Percentiles rank a stretch among this genome's conserved stretches.
phyloP scores from a whole-genome alignment of 2,329 filamentous ascomycete genomes.

The Pezizomycotina sp. region DNA sequence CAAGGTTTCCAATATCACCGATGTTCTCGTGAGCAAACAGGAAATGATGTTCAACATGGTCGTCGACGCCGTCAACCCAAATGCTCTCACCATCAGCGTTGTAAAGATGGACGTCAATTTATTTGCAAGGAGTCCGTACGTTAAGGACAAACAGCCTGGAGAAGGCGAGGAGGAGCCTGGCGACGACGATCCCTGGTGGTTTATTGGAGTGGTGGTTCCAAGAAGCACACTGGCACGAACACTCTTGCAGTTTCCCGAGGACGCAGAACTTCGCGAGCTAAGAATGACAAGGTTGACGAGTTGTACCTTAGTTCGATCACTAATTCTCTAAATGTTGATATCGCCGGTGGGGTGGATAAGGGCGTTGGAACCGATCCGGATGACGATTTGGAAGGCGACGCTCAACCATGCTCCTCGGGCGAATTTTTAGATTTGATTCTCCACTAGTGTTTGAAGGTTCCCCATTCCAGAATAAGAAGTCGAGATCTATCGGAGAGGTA shows the following conservation, averaged over 20 bases:
- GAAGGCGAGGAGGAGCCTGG: conserved; percentile 19
- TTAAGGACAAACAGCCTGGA: conserved; percentile 47
- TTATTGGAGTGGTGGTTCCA: conserved; percentile 10
- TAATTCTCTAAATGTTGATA: conserved; percentile 20
- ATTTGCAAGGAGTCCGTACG: conserved; percentile 84
- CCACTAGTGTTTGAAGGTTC: conserved; percentile 78
- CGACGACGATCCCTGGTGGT: conserved; percentile 9
- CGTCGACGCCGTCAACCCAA: conserved; percentile 79
- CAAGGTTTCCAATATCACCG: conserved; percentile 61
- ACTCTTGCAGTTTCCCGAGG: conserved; percentile 7
- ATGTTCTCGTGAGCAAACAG: conserved; percentile 83
- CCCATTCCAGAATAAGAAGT: conserved; percentile 58
- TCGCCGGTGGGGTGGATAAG: conserved; percentile 29
- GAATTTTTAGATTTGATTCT: conserved; percentile 72
- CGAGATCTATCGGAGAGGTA: conserved; percentile 64
- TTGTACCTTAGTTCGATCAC: neutral
- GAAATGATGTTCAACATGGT: conserved; percentile 88
- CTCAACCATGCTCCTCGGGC: conserved; percentile 87
- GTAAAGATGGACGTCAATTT: conserved; percentile 78
- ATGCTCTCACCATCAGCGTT: conserved; percentile 74
- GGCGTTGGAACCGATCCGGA: conserved; percentile 25
- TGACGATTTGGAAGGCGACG: conserved; percentile 40
- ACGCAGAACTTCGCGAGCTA: neutral
- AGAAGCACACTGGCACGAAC: conserved; percentile 7
- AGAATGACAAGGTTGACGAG: conserved; percentile 1